Base-by-base conservation (phyloP, 2,329 filamentous ascomycete genomes). In the Fusarium pseudocircinatum region DNA sequence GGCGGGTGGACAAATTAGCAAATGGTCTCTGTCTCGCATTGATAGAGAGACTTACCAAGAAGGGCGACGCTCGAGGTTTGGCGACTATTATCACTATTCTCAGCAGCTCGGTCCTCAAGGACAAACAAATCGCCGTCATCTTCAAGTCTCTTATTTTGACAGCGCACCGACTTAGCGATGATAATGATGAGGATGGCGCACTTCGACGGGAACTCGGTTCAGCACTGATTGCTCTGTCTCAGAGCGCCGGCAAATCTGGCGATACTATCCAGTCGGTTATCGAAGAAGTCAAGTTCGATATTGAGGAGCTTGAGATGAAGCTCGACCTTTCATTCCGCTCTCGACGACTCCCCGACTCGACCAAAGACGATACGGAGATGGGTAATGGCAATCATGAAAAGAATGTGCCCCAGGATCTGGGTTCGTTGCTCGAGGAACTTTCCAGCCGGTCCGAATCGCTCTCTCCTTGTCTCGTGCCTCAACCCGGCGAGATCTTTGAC, bases 241-340 rank as follows among this genome's bases (percentile, higher is more conserved):
- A 91, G 69, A 84, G 86, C 43, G 85, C 87, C 14, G 88, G 87
- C 36, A 85, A 86, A 43, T 84, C 89, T 28, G 91, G 90, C 18
- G 85, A 88, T 32, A 85, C 91, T n/a, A 89, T 96, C 64, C 87
- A 90, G 69, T 86, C 86, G n/a, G 88, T 91, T 8, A 87, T 96
- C 42, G 85, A 90, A 40, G 89, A 92, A 44, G 88, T 90, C 13
- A 88, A 91, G 18, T 87, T 94, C 67, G 92, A 96, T 77, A 88
- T 96, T 49, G 90, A 94, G 68, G 88, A 91, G 53, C 83, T 96
- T 24, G 93, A 96, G 82, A 87, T 94, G 83, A 92, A 90, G 74
- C 85, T 97, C 26, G 91, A 94, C 62, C 89, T 92, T 14, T 89
- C 91, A 15, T 89, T 95, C 69, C 88, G 92, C 44, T 87, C 88